These are phyloP conservation scores for Geranomyces michiganensis DNA, from an alignment of 192 early-diverging fungal genomes.

Conservation along the genomic window DNA sequence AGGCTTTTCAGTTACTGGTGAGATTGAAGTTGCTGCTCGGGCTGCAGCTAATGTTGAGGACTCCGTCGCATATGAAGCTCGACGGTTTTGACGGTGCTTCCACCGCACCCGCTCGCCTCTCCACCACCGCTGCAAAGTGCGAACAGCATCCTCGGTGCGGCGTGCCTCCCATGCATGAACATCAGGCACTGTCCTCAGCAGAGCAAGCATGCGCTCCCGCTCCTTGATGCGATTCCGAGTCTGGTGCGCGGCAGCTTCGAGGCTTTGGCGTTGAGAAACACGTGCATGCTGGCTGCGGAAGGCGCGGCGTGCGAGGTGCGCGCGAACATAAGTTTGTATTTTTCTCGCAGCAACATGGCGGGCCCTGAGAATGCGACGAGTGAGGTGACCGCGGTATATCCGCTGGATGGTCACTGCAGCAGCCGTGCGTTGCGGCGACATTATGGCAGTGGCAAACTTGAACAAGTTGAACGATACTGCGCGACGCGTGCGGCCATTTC, in stretches of 20 bases:
- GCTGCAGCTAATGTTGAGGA: not conserved
- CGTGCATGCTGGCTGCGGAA: not conserved
- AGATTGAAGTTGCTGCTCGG: not conserved
- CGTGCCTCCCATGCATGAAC: constrained; percentile 3
- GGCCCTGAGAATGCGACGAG: not conserved
- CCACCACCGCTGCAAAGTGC: constrained; percentile 5
- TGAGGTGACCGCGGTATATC: not conserved
- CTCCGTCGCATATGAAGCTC: no score
- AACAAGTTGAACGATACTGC: no score
- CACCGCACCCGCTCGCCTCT: constrained; percentile 5
- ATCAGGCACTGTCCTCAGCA: constrained; percentile 5
- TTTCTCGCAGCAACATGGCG: not conserved
- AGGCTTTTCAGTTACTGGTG: not conserved
- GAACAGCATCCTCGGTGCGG: not conserved
- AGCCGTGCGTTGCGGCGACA: no score
- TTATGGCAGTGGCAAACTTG: no score
- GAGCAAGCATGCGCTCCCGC: not conserved
- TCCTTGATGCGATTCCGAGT: not conserved
- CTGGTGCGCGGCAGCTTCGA: not conserved
- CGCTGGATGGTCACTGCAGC: constrained; percentile 1
- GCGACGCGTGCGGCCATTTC: no score
- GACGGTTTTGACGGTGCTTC: not conserved
- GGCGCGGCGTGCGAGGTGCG: not conserved
- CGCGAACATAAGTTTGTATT: not conserved
- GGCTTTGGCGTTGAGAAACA: not conserved